Base-by-base conservation (phyloP, 2,329 filamentous ascomycete species). In the Diatrype stigma region DNA sequence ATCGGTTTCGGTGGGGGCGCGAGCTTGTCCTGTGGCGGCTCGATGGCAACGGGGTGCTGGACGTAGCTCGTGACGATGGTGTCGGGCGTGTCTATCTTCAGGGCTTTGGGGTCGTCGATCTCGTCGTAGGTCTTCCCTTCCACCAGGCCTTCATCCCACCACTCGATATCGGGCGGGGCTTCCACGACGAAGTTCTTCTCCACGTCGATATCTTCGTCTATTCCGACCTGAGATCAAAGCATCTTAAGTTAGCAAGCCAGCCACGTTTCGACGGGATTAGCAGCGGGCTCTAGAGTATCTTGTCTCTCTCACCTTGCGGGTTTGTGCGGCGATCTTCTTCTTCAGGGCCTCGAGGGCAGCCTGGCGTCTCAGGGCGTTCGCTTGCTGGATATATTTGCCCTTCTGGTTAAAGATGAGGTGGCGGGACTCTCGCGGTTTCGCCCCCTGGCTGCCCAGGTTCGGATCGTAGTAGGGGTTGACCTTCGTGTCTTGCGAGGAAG, bases 301-400 rank as follows among this genome's bases (percentile, higher is more conserved):
- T 7, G 14, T 7, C 14, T 7, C 14, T 28, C 40, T n/a, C 22
- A 44, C 40, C 67, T 91, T 93, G 52, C 92, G 82, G 11, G 91
- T 88, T 60, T 90, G 86, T 59, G 87, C 88, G 1, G 93, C 93
- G 59, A 99, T 95, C 50, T 88, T 82, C 74, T 87, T 92, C 72
- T 97, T 97, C 85, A 99, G 93, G 55, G 87, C 87, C 74, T 99
- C 95, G 26, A 99, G 77, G 47, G 88, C 87, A 40, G 87, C 90
- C 71, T 96, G 92, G 53, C 90, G 83, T 55, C 94, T 86, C 48
- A 96, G 74, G 51, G 92, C 92, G 67, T 90, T 93, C 7, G 89
- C 94, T 71, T 97, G 93, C 57, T 91, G 87, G 53, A 97, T 96
- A 65, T 96, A 97, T 78, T 97, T 97, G 48, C 94, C 94, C 69